Percentiles rank a stretch among this genome's conserved stretches.
These are phyloP conservation scores for Fusarium phyllophilum DNA, from an alignment of 2,329 filamentous ascomycete species.

Conservation along the genomic window DNA sequence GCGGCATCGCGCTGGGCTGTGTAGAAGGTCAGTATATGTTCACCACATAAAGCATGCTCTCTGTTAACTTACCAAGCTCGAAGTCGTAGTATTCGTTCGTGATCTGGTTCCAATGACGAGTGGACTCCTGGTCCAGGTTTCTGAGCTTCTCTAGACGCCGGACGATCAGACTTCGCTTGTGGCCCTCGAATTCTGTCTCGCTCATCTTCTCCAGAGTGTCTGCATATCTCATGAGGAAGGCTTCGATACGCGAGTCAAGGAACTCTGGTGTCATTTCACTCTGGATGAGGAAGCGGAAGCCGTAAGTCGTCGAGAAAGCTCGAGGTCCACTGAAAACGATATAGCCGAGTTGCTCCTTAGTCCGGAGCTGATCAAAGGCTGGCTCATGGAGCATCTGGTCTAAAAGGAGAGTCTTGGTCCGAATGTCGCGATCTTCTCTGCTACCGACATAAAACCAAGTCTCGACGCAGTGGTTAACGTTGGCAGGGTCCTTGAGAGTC, in stretches of 20 bases:
- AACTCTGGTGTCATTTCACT: conserved; percentile 88
- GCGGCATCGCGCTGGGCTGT: conserved; percentile 80
- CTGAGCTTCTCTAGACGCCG: conserved; percentile 91
- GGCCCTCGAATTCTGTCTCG: conserved; percentile 84
- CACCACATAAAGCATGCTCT: background rate
- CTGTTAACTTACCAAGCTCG: conserved; percentile 72
- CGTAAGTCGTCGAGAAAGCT: conserved; percentile 79
- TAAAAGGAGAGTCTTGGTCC: conserved; percentile 82
- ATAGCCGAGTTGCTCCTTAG: conserved; percentile 97
- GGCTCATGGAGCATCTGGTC: conserved; percentile 94
- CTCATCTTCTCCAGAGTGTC: conserved; percentile 78
- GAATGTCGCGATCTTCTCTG: conserved; percentile 72
- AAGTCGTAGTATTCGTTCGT: conserved; percentile 90
- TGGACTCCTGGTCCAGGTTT: conserved; percentile 87
- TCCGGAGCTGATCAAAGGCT: conserved; percentile 92
- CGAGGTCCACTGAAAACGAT: conserved; percentile 88
- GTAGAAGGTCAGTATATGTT: conserved; percentile 27
- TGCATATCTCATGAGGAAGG: conserved; percentile 78
- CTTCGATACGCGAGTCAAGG: conserved; percentile 86
- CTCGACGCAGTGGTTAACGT: conserved; percentile 88
- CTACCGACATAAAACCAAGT: conserved; percentile 78
- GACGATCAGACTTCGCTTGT: conserved; percentile 89
- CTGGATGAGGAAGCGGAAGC: conserved; percentile 91
- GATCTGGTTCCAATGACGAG: conserved; percentile 86
- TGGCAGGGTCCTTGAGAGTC: conserved; percentile 83